phyloP scores from a whole-genome alignment of 129 eudicot species.

The Erigeron canadensis region DNA sequence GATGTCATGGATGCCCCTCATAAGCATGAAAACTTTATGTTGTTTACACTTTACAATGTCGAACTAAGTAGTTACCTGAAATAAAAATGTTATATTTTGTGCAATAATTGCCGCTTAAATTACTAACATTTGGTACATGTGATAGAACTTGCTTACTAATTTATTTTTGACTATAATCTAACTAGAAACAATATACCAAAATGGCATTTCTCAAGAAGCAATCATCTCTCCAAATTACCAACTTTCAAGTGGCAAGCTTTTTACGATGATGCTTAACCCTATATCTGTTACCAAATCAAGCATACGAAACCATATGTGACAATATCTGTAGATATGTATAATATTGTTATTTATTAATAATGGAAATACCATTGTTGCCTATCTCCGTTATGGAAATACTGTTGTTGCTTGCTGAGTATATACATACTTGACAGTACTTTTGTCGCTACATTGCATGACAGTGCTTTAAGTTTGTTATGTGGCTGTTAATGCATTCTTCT shows the following conservation, averaged over 20 bases:
- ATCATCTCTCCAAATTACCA: too few species aligned
- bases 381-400: background rate
- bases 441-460: slow-evolving; percentile 1
- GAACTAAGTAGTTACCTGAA: background rate
- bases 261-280: background rate
- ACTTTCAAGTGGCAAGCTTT: background rate
- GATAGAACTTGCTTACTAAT: background rate
- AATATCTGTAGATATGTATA: background rate
- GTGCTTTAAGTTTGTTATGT: background rate
- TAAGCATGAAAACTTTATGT: background rate
- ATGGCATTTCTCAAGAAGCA: background rate
- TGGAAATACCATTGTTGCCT: background rate
- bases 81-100: background rate
- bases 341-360: background rate
- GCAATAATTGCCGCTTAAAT: background rate
- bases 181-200: background rate
- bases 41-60: background rate
- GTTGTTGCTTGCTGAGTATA: background rate
- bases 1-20: background rate
- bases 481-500: slow-evolving; percentile 7
- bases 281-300: background rate
- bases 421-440: background rate
- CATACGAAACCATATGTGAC: too few species aligned
- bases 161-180: background rate
- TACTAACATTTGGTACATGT: background rate